Evolutionary conservation across 2,329 filamentous ascomycete species (phyloP).

Genomic region (Fusarium sp.): DNA sequence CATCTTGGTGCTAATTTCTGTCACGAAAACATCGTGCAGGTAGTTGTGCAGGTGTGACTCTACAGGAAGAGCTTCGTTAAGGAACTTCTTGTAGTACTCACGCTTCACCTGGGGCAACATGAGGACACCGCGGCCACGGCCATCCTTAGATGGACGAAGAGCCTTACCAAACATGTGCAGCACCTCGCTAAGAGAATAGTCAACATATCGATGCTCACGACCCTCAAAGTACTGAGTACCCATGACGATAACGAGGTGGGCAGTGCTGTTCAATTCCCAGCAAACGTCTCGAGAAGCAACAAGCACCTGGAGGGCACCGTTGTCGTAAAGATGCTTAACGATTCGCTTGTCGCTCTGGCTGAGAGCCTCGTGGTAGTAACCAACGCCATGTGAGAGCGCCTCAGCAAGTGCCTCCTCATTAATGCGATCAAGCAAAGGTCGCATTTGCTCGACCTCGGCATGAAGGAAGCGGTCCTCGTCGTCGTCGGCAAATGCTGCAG

Average conservation of each 20-base stretch:
- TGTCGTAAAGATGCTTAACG: slow-evolving; percentile 90
- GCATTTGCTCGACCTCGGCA: slow-evolving; percentile 84
- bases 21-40: slow-evolving; percentile 95
- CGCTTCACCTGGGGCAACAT: slow-evolving; percentile 97
- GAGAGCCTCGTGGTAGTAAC: slow-evolving; percentile 96
- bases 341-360: slow-evolving; percentile 92
- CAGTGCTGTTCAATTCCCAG: slow-evolving; percentile 92
- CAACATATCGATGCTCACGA: slow-evolving; percentile 95
- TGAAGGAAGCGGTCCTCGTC: slow-evolving; percentile 96
- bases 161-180: slow-evolving; percentile 99
- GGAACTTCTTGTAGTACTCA: slow-evolving; percentile 98
- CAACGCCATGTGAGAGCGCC: slow-evolving; percentile 92
- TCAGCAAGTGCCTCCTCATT: slow-evolving; percentile 91
- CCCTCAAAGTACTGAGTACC: slow-evolving; percentile 98
- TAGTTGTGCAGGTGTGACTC: slow-evolving; percentile 95
- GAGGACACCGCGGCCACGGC: slow-evolving; percentile 88
- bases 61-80: slow-evolving; percentile 94
- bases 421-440: slow-evolving; percentile 84
- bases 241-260: slow-evolving; percentile 96
- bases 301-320: slow-evolving; percentile 91
- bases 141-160: slow-evolving; percentile 82
- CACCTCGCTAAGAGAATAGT: slow-evolving; percentile 94
- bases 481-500: slow-evolving; percentile 89
- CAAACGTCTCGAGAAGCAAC: slow-evolving; percentile 86
- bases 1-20: slow-evolving; percentile 96